A percentile compares a stretch with the other conserved stretches of the same genome.
These are phyloP conservation scores for Funneliformis mosseae DNA, from an alignment of 192 early-diverging fungal genomes.

Conservation along the genomic window DNA sequence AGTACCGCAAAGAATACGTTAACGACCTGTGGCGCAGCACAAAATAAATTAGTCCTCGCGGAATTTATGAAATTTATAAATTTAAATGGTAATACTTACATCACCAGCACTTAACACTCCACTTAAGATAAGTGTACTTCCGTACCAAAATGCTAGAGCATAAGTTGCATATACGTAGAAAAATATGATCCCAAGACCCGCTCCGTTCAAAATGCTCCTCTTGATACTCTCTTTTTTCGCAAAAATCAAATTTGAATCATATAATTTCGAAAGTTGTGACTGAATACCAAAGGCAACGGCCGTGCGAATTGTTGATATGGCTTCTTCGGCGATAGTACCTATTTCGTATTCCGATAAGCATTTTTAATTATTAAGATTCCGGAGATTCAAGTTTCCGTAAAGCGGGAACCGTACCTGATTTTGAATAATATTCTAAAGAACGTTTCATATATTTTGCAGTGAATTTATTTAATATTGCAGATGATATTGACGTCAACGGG, in stretches of 20 bases:
- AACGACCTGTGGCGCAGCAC: slow-evolving; percentile 42
- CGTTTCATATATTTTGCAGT: slow-evolving; percentile 49
- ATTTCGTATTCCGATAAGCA: neutral
- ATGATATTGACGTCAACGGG: slow-evolving; percentile 66
- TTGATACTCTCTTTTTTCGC: slow-evolving; percentile 48
- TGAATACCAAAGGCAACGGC: slow-evolving; percentile 76
- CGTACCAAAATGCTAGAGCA: slow-evolving; percentile 61
- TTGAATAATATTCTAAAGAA: slow-evolving; percentile 68
- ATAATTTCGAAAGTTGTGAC: slow-evolving; percentile 49
- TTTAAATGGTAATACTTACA: slow-evolving; percentile 8
- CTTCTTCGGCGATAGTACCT: slow-evolving; percentile 76
- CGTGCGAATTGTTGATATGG: slow-evolving; percentile 82
- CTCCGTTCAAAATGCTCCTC: slow-evolving; percentile 48
- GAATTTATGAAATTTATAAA: neutral
- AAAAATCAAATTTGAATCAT: slow-evolving; percentile 44
- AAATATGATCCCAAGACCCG: slow-evolving; percentile 48
- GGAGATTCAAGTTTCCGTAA: neutral
- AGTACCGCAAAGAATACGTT: slow-evolving; percentile 76
- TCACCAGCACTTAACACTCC: slow-evolving; percentile 61
- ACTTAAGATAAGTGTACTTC: slow-evolving; percentile 63
- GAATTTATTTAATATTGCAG: slow-evolving; percentile 63
- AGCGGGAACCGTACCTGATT: slow-evolving; percentile 39
- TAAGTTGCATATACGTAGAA: slow-evolving; percentile 59
- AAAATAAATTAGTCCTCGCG: neutral
- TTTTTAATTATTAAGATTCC: neutral